These are phyloP conservation scores for Citrus inodora DNA, from an alignment of 345 rosid species.

Conservation along the genomic window DNA sequence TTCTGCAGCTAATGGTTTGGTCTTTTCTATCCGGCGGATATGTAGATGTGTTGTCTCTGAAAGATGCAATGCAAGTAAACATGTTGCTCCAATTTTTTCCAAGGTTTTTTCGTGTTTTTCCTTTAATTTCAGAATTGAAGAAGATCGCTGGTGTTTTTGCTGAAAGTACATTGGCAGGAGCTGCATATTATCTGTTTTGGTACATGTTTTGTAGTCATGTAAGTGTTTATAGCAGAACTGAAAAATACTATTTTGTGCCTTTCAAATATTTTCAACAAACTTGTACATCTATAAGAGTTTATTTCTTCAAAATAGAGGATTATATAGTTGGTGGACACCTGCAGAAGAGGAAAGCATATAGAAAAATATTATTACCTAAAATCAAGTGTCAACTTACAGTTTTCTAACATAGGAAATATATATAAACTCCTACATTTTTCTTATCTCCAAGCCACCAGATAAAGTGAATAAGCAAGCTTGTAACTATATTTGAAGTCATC, in stretches of 20 bases:
- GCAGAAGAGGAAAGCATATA: no score
- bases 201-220: constrained; percentile 89
- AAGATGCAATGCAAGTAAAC: constrained; percentile 53
- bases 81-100: constrained; percentile 65
- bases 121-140: constrained; percentile 75
- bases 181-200: constrained; percentile 88
- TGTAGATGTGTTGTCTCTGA: constrained; percentile 55
- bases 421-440: no score
- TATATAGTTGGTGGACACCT: no score
- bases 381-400: no score
- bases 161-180: constrained; percentile 80
- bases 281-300: neutral
- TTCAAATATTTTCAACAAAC: neutral
- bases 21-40: constrained; percentile 53
- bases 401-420: no score
- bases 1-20: constrained; percentile 68
- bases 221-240: constrained; percentile 23
- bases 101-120: constrained; percentile 67
- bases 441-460: no score
- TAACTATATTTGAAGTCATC: neutral
- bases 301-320: no score
- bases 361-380: no score
- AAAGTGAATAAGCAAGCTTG: neutral
- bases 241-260: neutral
- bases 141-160: constrained; percentile 84